Conservation (phyloP, 2,329 filamentous ascomycete genomes). For the Fusarium nematophilum region DNA sequence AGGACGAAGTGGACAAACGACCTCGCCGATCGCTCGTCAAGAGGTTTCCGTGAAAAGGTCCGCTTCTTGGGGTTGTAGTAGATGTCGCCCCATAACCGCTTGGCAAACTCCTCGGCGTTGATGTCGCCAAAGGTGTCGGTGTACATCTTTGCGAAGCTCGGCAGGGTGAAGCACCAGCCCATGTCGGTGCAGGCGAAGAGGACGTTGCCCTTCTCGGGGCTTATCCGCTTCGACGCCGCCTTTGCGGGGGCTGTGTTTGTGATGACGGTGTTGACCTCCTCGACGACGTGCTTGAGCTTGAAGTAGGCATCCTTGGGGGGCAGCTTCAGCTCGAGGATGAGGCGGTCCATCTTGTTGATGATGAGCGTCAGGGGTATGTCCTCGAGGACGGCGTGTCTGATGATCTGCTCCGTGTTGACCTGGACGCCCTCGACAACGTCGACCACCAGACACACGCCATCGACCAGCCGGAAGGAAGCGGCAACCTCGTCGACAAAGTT, state of each 20-base stretch:
- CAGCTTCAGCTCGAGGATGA: conserved; percentile 93
- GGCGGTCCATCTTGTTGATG: conserved; percentile 96
- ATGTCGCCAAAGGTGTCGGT: conserved; percentile 86
- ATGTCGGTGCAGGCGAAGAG: conserved; percentile 93
- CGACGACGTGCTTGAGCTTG: conserved; percentile 98
- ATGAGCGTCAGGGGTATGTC: conserved; percentile 89
- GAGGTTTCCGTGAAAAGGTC: conserved; percentile 88
- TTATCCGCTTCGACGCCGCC: conserved; percentile 83
- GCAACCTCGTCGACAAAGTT: conserved; percentile 99
- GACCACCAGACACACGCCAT: conserved; percentile 92
- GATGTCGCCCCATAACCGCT: conserved; percentile 93
- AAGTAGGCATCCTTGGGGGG: conserved; percentile 97
- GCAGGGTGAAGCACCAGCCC: conserved; percentile 96
- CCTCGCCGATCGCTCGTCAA: conserved; percentile 83
- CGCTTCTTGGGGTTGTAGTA: conserved; percentile 94
- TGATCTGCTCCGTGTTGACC: conserved; percentile 95
- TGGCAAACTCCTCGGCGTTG: conserved; percentile 84
- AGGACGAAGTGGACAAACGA: conserved; percentile 95
- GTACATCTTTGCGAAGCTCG: conserved; percentile 97
- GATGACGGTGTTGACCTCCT: conserved; percentile 97
- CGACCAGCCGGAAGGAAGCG: conserved; percentile 84
- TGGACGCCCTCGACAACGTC: conserved; percentile 99
- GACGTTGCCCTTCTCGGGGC: conserved; percentile 98
- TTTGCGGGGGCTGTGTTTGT: conserved; percentile 85
- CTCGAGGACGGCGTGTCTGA: conserved; percentile 93